Conservation (phyloP, 1,284 basidiomycete genomes). For the Porodaedalea pini region DNA sequence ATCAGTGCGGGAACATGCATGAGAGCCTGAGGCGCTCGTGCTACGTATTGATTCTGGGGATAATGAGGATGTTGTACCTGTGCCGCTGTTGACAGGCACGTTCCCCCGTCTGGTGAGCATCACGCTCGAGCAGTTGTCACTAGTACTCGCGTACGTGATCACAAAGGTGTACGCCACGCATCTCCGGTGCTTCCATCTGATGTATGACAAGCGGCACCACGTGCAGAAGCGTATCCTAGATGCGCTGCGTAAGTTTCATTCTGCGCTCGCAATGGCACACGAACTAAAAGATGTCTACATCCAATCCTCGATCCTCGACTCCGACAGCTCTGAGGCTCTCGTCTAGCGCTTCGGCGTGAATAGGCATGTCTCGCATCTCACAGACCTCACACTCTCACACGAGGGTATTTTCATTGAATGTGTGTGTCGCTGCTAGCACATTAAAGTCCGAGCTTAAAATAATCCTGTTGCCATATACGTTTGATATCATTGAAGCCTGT, state of each 20-base stretch:
- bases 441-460: too few relatives aligned
- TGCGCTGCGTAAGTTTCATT: constrained; percentile 29
- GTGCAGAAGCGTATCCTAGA: constrained; percentile 28
- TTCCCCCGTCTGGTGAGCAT: constrained; percentile 30
- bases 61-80: constrained; percentile 28
- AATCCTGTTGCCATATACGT: too few relatives aligned
- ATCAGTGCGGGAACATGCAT: constrained; percentile 26
- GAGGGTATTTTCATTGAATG: too few relatives aligned
- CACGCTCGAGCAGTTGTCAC: constrained; percentile 32
- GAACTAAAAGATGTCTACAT: constrained; percentile 29
- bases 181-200: constrained; percentile 28
- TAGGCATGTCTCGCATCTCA: constrained; percentile 26
- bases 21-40: constrained; percentile 29
- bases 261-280: constrained; percentile 27
- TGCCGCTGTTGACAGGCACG: constrained; percentile 27
- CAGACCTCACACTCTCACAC: constrained; percentile 27
- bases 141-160: constrained; percentile 27
- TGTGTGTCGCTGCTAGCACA: too few relatives aligned
- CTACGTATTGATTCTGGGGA: constrained; percentile 32
- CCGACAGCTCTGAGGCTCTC: constrained; percentile 29
- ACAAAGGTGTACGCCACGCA: constrained; percentile 26
- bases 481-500: too few relatives aligned
- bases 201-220: constrained; percentile 30
- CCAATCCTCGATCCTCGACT: constrained; percentile 29
- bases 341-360: constrained; percentile 26